These are phyloP conservation scores for Graphilbum fragrans DNA, from an alignment of 2,329 filamentous ascomycete genomes.

Conservation along the genomic window DNA sequence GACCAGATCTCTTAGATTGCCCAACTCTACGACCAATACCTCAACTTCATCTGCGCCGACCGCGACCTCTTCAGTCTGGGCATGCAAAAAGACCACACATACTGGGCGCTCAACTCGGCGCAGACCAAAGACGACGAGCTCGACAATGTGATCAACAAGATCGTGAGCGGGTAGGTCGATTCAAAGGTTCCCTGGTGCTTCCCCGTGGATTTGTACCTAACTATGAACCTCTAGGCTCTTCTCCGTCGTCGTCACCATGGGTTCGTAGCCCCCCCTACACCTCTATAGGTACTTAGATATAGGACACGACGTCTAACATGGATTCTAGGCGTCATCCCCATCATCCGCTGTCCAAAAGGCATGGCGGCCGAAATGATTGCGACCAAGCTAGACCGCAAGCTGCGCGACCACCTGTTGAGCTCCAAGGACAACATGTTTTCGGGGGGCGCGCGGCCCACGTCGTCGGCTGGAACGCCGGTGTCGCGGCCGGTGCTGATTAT, in stretches of 20 bases:
- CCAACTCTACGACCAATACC: slow-evolving; percentile 89
- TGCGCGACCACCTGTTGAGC: slow-evolving; percentile 92
- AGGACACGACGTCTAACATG: too few species aligned
- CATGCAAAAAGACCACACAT: slow-evolving; percentile 80
- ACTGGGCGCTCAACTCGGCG: slow-evolving; percentile 92
- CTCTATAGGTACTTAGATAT: slow-evolving; percentile 12
- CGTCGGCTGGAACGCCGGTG: slow-evolving; percentile 49
- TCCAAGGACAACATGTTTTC: slow-evolving; percentile 97
- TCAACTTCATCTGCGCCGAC: slow-evolving; percentile 95
- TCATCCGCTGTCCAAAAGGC: slow-evolving; percentile 87
- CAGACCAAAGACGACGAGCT: slow-evolving; percentile 83
- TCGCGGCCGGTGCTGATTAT: slow-evolving; percentile 84
- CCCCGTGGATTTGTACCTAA: not conserved
- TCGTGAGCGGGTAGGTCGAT: slow-evolving; percentile 60
- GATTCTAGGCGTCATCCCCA: slow-evolving; percentile 68
- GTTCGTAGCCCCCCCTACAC: slow-evolving; percentile 28
- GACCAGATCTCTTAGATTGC: slow-evolving; percentile 47
- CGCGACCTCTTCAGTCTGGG: slow-evolving; percentile 91
- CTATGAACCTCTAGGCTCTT: slow-evolving; percentile 44
- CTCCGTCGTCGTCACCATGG: slow-evolving; percentile 97
- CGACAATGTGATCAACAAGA: slow-evolving; percentile 75
- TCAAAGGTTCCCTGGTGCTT: not conserved
- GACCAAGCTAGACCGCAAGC: slow-evolving; percentile 85
- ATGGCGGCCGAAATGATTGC: slow-evolving; percentile 91
- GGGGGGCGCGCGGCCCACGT: slow-evolving; percentile 40